Conservation (phyloP, 1,139 yeast genomes). For the Kazachstania sp. region DNA sequence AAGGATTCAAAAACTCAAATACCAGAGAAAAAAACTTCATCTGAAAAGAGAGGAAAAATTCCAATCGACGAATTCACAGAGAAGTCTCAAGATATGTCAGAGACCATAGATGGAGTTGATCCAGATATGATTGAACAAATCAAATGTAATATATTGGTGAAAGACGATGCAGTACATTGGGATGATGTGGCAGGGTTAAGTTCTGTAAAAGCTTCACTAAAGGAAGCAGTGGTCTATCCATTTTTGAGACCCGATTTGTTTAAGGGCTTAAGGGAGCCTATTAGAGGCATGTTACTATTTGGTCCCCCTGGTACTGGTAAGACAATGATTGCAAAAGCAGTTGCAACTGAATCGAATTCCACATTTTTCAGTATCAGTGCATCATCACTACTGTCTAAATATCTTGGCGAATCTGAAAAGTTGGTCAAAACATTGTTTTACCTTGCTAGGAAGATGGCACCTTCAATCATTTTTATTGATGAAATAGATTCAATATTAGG, state of each 20-base stretch:
- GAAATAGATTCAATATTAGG: constrained; percentile 56
- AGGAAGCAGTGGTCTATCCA: constrained; percentile 61
- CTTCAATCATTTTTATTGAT: constrained; percentile 43
- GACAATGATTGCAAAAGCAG: constrained; percentile 57
- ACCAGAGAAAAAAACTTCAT: neutral
- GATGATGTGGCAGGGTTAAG: constrained; percentile 56
- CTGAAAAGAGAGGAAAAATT: neutral
- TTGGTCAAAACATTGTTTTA: constrained; percentile 51
- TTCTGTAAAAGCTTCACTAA: constrained; percentile 48
- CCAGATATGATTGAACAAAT: constrained; percentile 37
- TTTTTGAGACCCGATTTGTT: constrained; percentile 56
- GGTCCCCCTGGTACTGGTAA: constrained; percentile 50
- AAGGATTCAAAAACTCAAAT: neutral
- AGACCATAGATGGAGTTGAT: constrained; percentile 36
- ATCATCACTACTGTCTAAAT: constrained; percentile 53
- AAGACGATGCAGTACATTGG: constrained; percentile 54
- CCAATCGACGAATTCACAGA: neutral
- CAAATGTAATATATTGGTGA: constrained; percentile 43
- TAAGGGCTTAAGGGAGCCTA: constrained; percentile 53
- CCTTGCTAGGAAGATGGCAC: constrained; percentile 44
- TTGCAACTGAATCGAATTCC: constrained; percentile 57
- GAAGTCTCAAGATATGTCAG: neutral
- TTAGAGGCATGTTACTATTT: constrained; percentile 54
- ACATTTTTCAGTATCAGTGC: constrained; percentile 58
- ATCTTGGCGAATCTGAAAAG: constrained; percentile 57